Base-by-base conservation (phyloP, 495 filamentous ascomycete genomes). In the Mytilinidion resinicola region DNA sequence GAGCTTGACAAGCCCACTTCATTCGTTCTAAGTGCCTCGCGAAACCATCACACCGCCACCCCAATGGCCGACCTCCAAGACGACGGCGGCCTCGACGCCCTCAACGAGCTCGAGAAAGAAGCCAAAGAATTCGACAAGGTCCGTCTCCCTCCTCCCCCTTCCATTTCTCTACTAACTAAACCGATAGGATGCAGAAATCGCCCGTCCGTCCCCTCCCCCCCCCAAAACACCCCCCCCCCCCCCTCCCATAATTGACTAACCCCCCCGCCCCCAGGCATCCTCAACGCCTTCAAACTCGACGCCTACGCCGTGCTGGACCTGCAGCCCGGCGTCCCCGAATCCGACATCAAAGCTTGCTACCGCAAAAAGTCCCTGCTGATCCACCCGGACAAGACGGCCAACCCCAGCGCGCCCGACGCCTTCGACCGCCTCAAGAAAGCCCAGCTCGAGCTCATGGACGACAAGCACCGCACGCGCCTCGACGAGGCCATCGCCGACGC, bases 361-460 rank as follows among this genome's bases (percentile, higher is more conserved):
- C 90, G 93, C 74, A 90, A 86, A 65, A 97, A 96, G 70, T 99
- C 93, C 14, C 85, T 99, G 35, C 83, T 99, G 6, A 97, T 99
- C 77, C 93, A 99, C 76, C 93, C 93, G 10, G 93, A 99, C 75
- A 97, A 97, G 74, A 96, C 95, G 51, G 84, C 83, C 63, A 97
- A 99, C 71, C 88, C 89, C 1, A 79, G 77, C 33, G 93, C 93
- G 9, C 92, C 93, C 0, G 91, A 96, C 66, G 95, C 93, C 62
- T 99, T 99, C 70, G 93, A 99, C 74, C 85, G 90, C 1, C 83
- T 99, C 4, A 96, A 96, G 70, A 96, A 96, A 71, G 93, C 93
- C 9, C 89, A 96, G 66, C 87, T 83, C 0, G 82, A 87, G 59
- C 82, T 99, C 8, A 85, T 95, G 77, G 95, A 99, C 72, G 92